These are phyloP conservation scores for Quercus glauca DNA, from an alignment of 306 rosid genomes.

Conservation along the genomic window DNA sequence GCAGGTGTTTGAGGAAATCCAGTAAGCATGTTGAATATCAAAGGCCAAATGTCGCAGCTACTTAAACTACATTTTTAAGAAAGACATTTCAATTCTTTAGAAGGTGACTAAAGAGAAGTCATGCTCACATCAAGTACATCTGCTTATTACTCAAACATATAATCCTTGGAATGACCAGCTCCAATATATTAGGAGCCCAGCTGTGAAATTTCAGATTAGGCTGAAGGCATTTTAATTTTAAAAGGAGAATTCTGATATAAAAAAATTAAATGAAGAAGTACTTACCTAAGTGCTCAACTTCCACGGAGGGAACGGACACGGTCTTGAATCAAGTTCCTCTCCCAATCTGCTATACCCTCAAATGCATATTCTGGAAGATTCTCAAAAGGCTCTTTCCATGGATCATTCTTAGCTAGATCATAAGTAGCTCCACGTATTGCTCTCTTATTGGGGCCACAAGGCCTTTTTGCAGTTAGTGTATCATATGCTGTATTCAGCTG, in stretches of 20 bases:
- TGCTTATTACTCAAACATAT: too few species aligned
- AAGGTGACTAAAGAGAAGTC: too few species aligned
- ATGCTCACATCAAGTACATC: too few species aligned
- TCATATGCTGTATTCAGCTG: conserved; percentile 84
- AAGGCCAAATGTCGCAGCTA: neutral
- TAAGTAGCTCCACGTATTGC: conserved; percentile 84
- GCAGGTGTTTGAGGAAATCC: neutral
- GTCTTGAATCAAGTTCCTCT: conserved; percentile 72
- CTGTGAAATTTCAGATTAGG: neutral
- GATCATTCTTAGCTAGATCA: conserved; percentile 75
- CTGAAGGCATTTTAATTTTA: neutral
- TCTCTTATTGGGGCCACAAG: conserved; percentile 81
- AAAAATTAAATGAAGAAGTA: neutral
- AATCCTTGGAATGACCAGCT: too few species aligned
- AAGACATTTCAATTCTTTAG: too few species aligned
- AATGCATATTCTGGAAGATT: conserved; percentile 80
- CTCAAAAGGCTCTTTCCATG: conserved; percentile 90
- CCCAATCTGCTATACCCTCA: conserved; percentile 81
- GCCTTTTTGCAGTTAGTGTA: conserved; percentile 72
- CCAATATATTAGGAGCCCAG: too few species aligned
- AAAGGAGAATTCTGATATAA: too few species aligned
- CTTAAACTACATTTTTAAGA: neutral
- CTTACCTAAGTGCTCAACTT: conserved; percentile 46
- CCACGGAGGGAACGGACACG: conserved; percentile 64
- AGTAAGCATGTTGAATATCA: neutral